Conservation (phyloP, 805 yeast species). For the Scheffersomyces amazonensis region DNA sequence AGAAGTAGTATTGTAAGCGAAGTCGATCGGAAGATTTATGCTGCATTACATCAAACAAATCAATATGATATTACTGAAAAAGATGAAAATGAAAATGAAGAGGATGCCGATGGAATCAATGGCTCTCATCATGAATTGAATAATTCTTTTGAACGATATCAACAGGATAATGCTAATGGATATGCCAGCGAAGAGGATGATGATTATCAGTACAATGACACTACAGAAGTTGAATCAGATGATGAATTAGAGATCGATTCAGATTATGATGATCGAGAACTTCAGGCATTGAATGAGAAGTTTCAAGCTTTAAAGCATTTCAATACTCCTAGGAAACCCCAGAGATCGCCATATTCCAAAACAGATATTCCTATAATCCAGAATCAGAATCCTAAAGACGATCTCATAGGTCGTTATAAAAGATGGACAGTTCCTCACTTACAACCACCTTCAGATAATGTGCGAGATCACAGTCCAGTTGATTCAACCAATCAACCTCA, state of each 20-base stretch:
- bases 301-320: background rate
- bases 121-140: slow-evolving; percentile 3
- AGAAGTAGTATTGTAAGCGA: slow-evolving; percentile 5
- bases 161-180: slow-evolving; percentile 1
- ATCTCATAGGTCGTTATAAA: too few species aligned
- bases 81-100: slow-evolving; percentile 4
- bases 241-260: background rate
- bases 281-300: background rate
- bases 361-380: too few species aligned
- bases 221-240: slow-evolving; percentile 7
- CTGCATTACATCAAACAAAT: slow-evolving; percentile 4
- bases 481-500: slow-evolving; percentile 3
- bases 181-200: slow-evolving; percentile 3
- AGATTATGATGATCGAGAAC: slow-evolving; percentile 3
- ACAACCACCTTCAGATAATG: too few species aligned
- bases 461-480: slow-evolving; percentile 9
- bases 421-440: too few species aligned
- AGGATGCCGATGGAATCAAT: slow-evolving; percentile 1
- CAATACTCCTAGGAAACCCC: background rate
- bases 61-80: slow-evolving; percentile 3
- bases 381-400: too few species aligned
- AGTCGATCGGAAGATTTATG: slow-evolving; percentile 13
- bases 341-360: too few species aligned
- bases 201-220: slow-evolving; percentile 1
- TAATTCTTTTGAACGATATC: slow-evolving; percentile 1